Evolutionary conservation across 148 eudicot genomes (phyloP).

Genomic region (Agrostemma githago): DNA sequence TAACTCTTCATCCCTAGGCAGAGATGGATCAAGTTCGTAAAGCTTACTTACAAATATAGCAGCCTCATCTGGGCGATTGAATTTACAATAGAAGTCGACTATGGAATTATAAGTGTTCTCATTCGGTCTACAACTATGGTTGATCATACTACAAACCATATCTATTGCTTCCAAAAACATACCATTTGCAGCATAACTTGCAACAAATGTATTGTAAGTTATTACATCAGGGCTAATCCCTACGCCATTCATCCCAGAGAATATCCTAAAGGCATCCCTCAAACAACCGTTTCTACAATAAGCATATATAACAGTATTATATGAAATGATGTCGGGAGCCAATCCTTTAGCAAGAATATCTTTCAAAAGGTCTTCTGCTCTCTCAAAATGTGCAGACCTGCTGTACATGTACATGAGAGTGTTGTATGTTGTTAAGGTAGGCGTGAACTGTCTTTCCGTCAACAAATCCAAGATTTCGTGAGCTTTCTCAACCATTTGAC

Average conservation of each 20-base stretch:
- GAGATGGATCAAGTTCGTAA: constrained; percentile 57
- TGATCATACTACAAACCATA: constrained; percentile 73
- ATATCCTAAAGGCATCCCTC: constrained; percentile 68
- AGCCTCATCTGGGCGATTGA: constrained; percentile 58
- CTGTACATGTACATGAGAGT: constrained; percentile 84
- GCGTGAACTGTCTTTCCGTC: constrained; percentile 65
- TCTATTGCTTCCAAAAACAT: constrained; percentile 80
- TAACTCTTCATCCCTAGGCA: constrained; percentile 53
- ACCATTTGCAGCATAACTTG: constrained; percentile 60
- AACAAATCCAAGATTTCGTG: constrained; percentile 61
- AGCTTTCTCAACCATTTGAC: constrained; percentile 64
- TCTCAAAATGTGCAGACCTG: constrained; percentile 51
- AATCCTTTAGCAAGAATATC: constrained; percentile 57
- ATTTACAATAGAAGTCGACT: constrained; percentile 75
- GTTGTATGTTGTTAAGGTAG: constrained; percentile 73
- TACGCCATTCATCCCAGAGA: constrained; percentile 48
- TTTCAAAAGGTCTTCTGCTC: constrained; percentile 60
- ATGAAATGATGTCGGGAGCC: constrained; percentile 77
- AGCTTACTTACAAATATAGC: constrained; percentile 53
- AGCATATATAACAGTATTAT: constrained; percentile 71
- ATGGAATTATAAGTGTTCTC: constrained; percentile 74
- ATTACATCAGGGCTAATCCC: constrained; percentile 69
- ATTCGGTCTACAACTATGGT: constrained; percentile 65
- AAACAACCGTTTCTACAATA: constrained; percentile 68
- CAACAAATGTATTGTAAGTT: constrained; percentile 74